Conservation (phyloP, 208 protist species). For the Trypanosoma lewisi region DNA sequence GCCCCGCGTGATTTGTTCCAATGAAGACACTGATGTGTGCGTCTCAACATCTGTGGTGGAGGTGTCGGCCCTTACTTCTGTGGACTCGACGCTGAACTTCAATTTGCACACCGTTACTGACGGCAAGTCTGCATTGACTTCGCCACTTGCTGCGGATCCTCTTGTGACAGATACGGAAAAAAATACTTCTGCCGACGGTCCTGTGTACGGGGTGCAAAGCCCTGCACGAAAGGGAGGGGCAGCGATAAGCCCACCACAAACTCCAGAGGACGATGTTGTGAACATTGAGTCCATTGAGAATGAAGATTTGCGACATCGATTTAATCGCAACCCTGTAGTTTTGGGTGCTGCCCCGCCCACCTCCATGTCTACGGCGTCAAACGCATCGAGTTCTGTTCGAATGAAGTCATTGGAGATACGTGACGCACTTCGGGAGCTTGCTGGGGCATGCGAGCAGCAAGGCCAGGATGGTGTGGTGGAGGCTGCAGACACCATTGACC, state of each 20-base stretch:
- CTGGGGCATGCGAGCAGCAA: constrained; percentile 19
- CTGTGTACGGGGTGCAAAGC: constrained; percentile 20
- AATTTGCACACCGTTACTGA: constrained; percentile 4
- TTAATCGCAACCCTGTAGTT: constrained; percentile 5
- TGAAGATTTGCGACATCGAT: constrained; percentile 5
- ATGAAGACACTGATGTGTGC: constrained; percentile 4
- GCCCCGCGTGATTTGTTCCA: not conserved
- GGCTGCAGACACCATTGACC: constrained; percentile 21
- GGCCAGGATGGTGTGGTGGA: not conserved
- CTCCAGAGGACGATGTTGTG: constrained; percentile 31
- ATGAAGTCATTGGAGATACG: constrained; percentile 23
- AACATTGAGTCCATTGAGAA: constrained; percentile 29
- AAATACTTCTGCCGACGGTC: constrained; percentile 9
- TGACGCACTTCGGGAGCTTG: constrained; percentile 17
- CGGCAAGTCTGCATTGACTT: constrained; percentile 6
- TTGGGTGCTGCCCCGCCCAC: not conserved
- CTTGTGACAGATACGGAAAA: not conserved
- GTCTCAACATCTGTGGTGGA: constrained; percentile 45
- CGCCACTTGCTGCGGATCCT: constrained; percentile 7
- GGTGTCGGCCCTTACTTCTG: constrained; percentile 50
- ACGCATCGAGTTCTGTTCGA: constrained; percentile 8
- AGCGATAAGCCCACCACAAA: constrained; percentile 15
- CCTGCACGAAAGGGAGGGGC: constrained; percentile 24
- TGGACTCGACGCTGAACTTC: constrained; percentile 11
- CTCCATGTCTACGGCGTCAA: not conserved